Evolutionary conservation across 345 rosid species (phyloP).

Genomic region (Euphorbia lathyris): DNA sequence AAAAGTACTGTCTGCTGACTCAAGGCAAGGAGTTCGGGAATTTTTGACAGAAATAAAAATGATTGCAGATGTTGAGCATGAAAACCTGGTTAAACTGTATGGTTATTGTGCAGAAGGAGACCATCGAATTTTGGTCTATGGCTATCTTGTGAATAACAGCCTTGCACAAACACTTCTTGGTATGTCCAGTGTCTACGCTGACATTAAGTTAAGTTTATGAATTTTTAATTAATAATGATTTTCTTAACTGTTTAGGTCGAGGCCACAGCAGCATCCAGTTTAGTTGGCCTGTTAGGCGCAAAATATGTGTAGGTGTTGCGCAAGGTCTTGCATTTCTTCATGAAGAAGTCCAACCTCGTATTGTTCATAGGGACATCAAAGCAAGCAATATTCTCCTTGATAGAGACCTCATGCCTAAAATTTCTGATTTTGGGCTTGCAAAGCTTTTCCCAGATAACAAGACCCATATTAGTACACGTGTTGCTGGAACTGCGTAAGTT

Average conservation of each 20-base stretch:
- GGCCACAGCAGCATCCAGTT: slow-evolving; percentile 41
- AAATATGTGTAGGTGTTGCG: slow-evolving; percentile 65
- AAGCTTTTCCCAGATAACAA: slow-evolving; percentile 56
- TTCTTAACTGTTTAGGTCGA: slow-evolving; percentile 33
- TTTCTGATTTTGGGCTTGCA: slow-evolving; percentile 79
- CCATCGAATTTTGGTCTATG: slow-evolving; percentile 66
- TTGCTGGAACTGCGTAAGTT: slow-evolving; percentile 71
- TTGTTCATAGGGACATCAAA: slow-evolving; percentile 74
- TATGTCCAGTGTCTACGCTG: slow-evolving; percentile 12
- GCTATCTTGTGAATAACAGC: slow-evolving; percentile 69
- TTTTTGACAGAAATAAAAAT: slow-evolving; percentile 62
- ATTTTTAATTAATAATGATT: slow-evolving; percentile 8
- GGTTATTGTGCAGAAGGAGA: slow-evolving; percentile 65
- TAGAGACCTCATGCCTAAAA: slow-evolving; percentile 48
- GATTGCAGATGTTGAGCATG: slow-evolving; percentile 55
- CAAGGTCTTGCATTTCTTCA: slow-evolving; percentile 68
- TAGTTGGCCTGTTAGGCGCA: slow-evolving; percentile 44
- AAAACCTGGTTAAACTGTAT: slow-evolving; percentile 53
- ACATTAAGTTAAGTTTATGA: slow-evolving; percentile 10
- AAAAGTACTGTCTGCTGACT: slow-evolving; percentile 57
- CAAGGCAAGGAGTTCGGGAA: slow-evolving; percentile 61
- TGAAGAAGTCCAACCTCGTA: slow-evolving; percentile 55
- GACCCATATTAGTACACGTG: slow-evolving; percentile 70
- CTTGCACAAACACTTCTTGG: slow-evolving; percentile 68
- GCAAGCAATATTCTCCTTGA: slow-evolving; percentile 77